Evolutionary conservation across 805 yeast genomes (phyloP).

Genomic region (Kuraishia ogatae): DNA sequence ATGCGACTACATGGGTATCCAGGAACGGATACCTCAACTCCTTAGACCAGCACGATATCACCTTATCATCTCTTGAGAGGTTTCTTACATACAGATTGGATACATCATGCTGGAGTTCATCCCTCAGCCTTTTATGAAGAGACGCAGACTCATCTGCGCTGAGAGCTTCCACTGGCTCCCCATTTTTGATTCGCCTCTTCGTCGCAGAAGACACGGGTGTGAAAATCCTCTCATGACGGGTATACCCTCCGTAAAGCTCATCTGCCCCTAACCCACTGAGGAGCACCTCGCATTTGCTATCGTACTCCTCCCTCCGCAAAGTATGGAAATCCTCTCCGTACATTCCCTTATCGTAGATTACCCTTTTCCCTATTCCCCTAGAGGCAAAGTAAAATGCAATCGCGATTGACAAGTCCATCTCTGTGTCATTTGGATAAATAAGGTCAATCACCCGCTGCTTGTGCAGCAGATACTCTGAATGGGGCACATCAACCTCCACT

Average conservation of each 20-base stretch:
- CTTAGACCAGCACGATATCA: constrained; percentile 76
- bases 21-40: constrained; percentile 86
- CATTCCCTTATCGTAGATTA: constrained; percentile 9
- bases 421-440: constrained; percentile 81
- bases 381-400: constrained; percentile 93
- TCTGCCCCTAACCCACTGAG: constrained; percentile 96
- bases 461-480: constrained; percentile 48
- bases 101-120: constrained; percentile 65
- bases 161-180: constrained; percentile 11
- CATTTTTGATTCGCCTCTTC: constrained; percentile 6
- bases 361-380: constrained; percentile 35
- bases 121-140: constrained; percentile 32
- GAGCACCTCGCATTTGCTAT: constrained; percentile 56
- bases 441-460: constrained; percentile 46
- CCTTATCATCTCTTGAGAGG: constrained; percentile 88
- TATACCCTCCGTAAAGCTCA: constrained; percentile 93
- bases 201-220: constrained; percentile 16
- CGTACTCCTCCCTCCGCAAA: constrained; percentile 21
- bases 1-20: constrained; percentile 50
- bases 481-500: constrained; percentile 67
- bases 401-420: constrained; percentile 94
- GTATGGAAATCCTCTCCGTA: constrained; percentile 6
- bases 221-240: constrained; percentile 61
- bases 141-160: constrained; percentile 10
- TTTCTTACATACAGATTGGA: constrained; percentile 70